Evolutionary conservation across 495 filamentous ascomycete genomes (phyloP), one percentile per base, ranked within the genome.

Genomic region (Xylaria castorea): DNA sequence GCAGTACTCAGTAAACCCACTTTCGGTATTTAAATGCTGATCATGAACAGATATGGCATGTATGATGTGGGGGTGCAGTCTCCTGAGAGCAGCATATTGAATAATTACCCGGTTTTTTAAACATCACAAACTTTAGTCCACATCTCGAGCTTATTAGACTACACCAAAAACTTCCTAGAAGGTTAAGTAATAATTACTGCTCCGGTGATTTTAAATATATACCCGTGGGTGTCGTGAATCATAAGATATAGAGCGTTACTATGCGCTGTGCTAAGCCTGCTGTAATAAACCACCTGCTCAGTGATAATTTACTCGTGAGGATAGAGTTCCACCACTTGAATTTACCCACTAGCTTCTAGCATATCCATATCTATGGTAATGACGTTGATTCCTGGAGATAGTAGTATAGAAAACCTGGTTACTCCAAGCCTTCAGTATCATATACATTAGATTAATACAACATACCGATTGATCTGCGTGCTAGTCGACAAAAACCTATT

Each of bases 401-500:
- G 0, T 22, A 38, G 34, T 22, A 38, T 38, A 20, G 34, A 22
- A n/a, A 61, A 63, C 38, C 34, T 8, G 61, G 34, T 63, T 40
- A 40, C 61, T 63, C 61, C 20, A 27, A 36, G 58, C 18, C 8
- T 61, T 38, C 58, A 36, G 61, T 63, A 44, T 44, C 61, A 27
- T 12, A 18, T 46, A 18, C 46, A 50, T 20, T 61, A 63, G 22
- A 63, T 63, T 14, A 27, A 44, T 57, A 25, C 12, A 4, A 22
- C 27, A 36, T 38, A 63, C 36, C 36, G 22, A 44, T 3, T 44
- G 30, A 63, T 14, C 20, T 42, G 38, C 22, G 6, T 12, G n/a
- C 36, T 63, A 11, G 36, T 2, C 36, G 20, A 40, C 34, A 12
- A 8, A 40, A 38, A 62, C 16, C 30, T 32, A 25, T 27, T 22